Percentiles rank a stretch among this genome's conserved stretches.
phyloP scores from a whole-genome alignment of 2,329 filamentous ascomycete species.

The Arthrocladium fulminans region DNA sequence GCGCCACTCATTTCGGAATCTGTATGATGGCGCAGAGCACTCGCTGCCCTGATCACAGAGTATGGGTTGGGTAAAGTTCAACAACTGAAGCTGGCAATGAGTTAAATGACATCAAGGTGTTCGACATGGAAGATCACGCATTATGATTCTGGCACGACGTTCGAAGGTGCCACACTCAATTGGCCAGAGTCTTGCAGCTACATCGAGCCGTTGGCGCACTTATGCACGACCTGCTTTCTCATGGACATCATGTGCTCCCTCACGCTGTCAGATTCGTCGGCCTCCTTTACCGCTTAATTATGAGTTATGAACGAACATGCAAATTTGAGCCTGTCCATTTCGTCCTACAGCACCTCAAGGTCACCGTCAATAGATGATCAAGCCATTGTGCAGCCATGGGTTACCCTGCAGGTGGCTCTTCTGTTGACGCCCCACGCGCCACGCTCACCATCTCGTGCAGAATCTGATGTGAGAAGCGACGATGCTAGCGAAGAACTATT shows the following conservation, averaged over 20 bases:
- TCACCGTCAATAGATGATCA: not conserved
- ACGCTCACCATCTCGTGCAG: not conserved
- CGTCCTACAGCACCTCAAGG: too few species aligned
- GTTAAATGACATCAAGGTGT: not conserved
- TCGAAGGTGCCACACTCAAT: not conserved
- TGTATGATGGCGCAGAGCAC: not conserved
- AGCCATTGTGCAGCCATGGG: not conserved
- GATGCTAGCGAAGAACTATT: too few species aligned
- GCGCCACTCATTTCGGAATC: not conserved
- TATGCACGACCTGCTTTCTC: not conserved
- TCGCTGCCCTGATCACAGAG: not conserved
- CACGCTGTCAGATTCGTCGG: too few species aligned
- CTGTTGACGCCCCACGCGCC: not conserved
- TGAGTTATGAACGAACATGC: too few species aligned
- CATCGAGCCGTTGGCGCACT: not conserved
- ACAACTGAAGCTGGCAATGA: not conserved
- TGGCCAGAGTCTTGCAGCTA: not conserved
- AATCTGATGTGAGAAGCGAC: too few species aligned
- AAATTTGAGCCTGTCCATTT: too few species aligned
- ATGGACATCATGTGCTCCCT: not conserved
- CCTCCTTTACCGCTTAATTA: too few species aligned
- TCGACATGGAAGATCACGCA: not conserved
- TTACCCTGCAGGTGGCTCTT: not conserved
- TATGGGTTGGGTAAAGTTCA: not conserved
- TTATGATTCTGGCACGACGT: constrained; percentile 1